Conservation (phyloP, 805 yeast species). For the Blastobotrys americana region DNA sequence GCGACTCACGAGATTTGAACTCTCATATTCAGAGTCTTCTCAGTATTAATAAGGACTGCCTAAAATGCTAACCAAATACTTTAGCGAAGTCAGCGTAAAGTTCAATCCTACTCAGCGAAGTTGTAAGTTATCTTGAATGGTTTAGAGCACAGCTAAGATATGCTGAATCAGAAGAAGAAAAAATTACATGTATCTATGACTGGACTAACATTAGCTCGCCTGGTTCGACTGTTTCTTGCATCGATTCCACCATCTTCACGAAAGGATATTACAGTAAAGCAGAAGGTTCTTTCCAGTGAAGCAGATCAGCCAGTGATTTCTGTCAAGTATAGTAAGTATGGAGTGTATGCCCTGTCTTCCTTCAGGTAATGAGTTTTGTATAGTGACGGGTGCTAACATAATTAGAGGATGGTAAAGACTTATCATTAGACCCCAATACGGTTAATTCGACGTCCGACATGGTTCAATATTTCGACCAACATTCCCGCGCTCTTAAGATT, state of each 20-base stretch:
- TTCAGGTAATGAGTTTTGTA: background rate
- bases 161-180: no score
- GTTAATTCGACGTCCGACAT: slow-evolving; percentile 51
- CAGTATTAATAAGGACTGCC: no score
- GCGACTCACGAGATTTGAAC: no score
- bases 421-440: slow-evolving; percentile 58
- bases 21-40: no score
- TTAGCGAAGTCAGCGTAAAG: slow-evolving; percentile 64
- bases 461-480: slow-evolving; percentile 62
- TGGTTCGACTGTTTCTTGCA: slow-evolving; percentile 72
- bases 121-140: slow-evolving; percentile 44
- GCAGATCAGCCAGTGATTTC: slow-evolving; percentile 52
- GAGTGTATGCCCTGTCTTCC: no score
- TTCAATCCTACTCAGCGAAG: slow-evolving; percentile 72
- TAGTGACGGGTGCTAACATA: slow-evolving; percentile 1
- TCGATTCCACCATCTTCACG: slow-evolving; percentile 73
- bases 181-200: slow-evolving; percentile 9
- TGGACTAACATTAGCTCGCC: slow-evolving; percentile 44
- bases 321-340: slow-evolving; percentile 53
- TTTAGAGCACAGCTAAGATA: no score
- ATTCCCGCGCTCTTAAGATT: slow-evolving; percentile 70
- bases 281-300: slow-evolving; percentile 46
- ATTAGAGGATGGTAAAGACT: slow-evolving; percentile 59
- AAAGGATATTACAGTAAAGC: slow-evolving; percentile 52
- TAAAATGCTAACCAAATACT: slow-evolving; percentile 85